phyloP scores from a whole-genome alignment of 495 filamentous ascomycete genomes.

The Monascus purpureus region DNA sequence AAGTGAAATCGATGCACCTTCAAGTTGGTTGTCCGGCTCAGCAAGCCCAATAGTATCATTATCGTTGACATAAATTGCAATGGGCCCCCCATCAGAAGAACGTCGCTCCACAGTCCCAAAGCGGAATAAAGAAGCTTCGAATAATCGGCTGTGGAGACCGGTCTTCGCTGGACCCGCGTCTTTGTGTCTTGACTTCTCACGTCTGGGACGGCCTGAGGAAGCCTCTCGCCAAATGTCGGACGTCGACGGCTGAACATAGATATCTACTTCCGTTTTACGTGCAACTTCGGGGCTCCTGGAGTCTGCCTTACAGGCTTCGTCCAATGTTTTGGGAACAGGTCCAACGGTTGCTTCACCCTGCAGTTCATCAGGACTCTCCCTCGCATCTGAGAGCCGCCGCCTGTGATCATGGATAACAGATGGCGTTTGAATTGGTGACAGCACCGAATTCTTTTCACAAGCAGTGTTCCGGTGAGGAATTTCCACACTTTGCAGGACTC shows the following conservation, averaged over 20 bases:
- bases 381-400: conserved; percentile 5
- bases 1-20: conserved; percentile 4
- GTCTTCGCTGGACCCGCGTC: conserved; percentile 1
- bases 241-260: conserved; percentile 12
- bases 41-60: conserved; percentile 2
- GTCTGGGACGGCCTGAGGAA: conserved; percentile 4
- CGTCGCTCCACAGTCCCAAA: conserved; percentile 9
- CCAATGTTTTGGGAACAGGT: conserved; percentile 7
- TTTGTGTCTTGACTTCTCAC: conserved; percentile 7
- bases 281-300: not conserved
- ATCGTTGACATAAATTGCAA: conserved; percentile 6
- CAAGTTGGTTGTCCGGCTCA: not conserved
- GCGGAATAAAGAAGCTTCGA: conserved; percentile 9
- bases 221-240: conserved; percentile 19
- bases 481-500: conserved; percentile 9
- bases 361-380: conserved; percentile 32
- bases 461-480: not conserved
- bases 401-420: conserved; percentile 3
- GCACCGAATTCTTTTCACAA: no score
- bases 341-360: conserved; percentile 24
- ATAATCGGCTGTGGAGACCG: conserved; percentile 1
- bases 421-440: not conserved
- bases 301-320: conserved; percentile 2
- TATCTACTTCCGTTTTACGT: not conserved
- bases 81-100: conserved; percentile 1